Evolutionary conservation across 352 stramenopile genomes (phyloP).

Genomic region (Salisapilia sapeloensis): DNA sequence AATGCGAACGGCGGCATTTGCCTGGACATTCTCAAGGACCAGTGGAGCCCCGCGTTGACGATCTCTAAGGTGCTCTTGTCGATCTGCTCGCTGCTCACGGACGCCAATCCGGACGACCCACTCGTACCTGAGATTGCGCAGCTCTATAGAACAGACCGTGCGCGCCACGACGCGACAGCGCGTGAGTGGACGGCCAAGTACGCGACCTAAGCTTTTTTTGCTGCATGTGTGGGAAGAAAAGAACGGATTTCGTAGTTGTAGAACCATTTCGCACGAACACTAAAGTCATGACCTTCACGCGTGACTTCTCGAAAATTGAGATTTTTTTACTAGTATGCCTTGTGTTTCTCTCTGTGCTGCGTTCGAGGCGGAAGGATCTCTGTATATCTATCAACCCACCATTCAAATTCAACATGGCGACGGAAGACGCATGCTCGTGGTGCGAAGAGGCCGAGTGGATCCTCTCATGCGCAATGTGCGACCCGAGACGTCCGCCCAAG

Average conservation of each 20-base stretch:
- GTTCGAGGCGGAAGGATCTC: too few species aligned
- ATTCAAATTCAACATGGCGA: too few species aligned
- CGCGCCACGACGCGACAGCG: conserved; percentile 89
- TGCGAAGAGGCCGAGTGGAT: conserved; percentile 10
- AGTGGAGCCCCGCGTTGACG: conserved; percentile 98
- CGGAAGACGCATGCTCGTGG: conserved; percentile 22
- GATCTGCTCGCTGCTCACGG: conserved; percentile 98
- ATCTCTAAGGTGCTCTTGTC: conserved; percentile 99
- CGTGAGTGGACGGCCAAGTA: conserved; percentile 98
- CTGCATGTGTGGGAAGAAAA: too few species aligned
- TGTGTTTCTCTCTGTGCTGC: too few species aligned
- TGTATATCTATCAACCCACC: too few species aligned
- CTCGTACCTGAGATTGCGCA: conserved; percentile 86
- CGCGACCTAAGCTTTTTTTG: too few species aligned
- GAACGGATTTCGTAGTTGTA: too few species aligned
- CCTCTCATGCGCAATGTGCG: conserved; percentile 15
- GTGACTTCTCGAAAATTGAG: too few species aligned
- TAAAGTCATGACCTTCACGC: too few species aligned
- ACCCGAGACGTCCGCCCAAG: conserved; percentile 14
- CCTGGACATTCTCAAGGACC: conserved; percentile 99
- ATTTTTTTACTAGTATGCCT: too few species aligned
- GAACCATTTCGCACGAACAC: too few species aligned
- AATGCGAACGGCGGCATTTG: conserved; percentile 99
- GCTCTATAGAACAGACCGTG: conserved; percentile 90
- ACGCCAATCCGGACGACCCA: conserved; percentile 99